These are phyloP conservation scores for Dryas octopetala DNA, from an alignment of 306 rosid genomes.

Conservation along the genomic window DNA sequence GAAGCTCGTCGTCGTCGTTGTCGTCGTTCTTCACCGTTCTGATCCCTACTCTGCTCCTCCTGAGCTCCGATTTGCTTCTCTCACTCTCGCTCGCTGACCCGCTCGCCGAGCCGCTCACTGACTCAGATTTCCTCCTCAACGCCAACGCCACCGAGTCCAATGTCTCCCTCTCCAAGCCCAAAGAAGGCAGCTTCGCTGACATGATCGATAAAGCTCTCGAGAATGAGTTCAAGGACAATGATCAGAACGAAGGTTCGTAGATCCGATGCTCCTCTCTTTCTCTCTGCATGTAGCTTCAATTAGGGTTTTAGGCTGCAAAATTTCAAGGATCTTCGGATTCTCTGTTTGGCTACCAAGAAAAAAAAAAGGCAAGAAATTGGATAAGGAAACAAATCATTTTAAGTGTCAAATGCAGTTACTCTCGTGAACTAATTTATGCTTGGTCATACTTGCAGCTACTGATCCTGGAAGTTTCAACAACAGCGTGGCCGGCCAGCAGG, in stretches of 20 bases:
- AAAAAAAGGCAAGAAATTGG: not conserved
- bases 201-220: conserved; percentile 93
- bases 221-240: conserved; percentile 89
- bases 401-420: not conserved
- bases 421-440: not conserved
- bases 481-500: conserved; percentile 99
- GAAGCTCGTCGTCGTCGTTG: conserved; percentile 24
- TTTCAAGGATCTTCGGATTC: not conserved
- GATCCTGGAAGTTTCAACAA: conserved; percentile 94
- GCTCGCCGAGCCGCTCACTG: conserved; percentile 25
- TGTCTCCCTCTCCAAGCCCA: conserved; percentile 57
- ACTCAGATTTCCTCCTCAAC: conserved; percentile 55
- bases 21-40: conserved; percentile 17
- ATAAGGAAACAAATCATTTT: not conserved
- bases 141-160: conserved; percentile 60
- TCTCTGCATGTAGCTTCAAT: conserved; percentile 4
- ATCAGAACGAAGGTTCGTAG: conserved; percentile 82
- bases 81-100: conserved; percentile 37
- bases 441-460: conserved; percentile 43
- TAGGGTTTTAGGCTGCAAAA: conserved; percentile 16
- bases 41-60: conserved; percentile 25
- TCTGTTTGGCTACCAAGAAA: not conserved
- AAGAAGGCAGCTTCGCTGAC: conserved; percentile 88
- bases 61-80: conserved; percentile 44
- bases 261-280: conserved; percentile 26